phyloP scores from a whole-genome alignment of 2,329 filamentous ascomycete species.

The Aspergillus spinulosporus region DNA sequence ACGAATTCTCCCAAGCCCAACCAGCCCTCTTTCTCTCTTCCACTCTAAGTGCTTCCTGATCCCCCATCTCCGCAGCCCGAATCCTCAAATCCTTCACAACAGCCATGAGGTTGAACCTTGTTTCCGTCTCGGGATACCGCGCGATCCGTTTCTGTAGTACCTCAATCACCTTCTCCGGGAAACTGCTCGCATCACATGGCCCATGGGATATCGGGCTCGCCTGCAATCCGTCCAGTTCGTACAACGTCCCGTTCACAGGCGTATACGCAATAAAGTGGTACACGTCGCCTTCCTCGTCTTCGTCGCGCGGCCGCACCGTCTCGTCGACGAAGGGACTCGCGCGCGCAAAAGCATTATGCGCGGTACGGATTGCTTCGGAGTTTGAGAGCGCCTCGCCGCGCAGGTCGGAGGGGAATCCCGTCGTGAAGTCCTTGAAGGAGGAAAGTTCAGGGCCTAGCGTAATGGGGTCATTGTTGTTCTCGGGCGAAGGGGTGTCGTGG shows the following conservation, averaged over 20 bases:
- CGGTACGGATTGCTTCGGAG: constrained; percentile 68
- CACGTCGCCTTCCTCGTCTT: constrained; percentile 77
- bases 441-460: constrained; percentile 70
- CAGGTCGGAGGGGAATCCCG: constrained; percentile 75
- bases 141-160: constrained; percentile 81
- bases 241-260: constrained; percentile 73
- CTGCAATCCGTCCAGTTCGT: constrained; percentile 94
- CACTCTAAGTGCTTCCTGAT: constrained; percentile 71
- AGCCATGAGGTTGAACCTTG: constrained; percentile 92
- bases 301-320: constrained; percentile 70
- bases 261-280: constrained; percentile 99
- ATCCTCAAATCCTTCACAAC: constrained; percentile 82
- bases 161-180: constrained; percentile 79
- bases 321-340: constrained; percentile 92
- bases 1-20: constrained; percentile 94
- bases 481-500: constrained; percentile 53
- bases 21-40: constrained; percentile 81
- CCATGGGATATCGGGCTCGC: constrained; percentile 90
- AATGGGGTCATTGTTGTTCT: constrained; percentile 44
- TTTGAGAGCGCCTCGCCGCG: constrained; percentile 71
- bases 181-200: constrained; percentile 65
- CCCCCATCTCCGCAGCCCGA: constrained; percentile 76
- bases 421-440: constrained; percentile 86
- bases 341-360: constrained; percentile 87
- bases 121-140: constrained; percentile 82